Evolutionary conservation across 2,329 filamentous ascomycete species (phyloP).

Genomic region (Lasiodiplodia hormozganensis): DNA sequence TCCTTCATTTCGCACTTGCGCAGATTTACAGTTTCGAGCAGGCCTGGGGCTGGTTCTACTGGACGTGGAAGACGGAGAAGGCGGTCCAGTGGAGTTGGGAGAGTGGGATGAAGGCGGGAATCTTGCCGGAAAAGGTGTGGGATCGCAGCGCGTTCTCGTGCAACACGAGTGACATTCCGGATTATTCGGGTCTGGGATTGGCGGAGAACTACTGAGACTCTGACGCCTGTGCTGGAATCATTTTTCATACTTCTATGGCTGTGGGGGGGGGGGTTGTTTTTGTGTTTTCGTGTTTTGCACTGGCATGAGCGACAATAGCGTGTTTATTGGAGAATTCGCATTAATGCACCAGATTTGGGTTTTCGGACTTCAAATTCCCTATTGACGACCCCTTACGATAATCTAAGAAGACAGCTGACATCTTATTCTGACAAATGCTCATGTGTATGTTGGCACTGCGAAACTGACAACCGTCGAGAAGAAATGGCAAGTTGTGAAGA

Average conservation of each 20-base stretch:
- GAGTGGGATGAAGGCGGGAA: constrained; percentile 76
- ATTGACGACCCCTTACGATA: too few species aligned
- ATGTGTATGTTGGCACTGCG: too few species aligned
- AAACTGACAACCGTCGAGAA: too few species aligned
- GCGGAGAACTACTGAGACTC: constrained; percentile 52
- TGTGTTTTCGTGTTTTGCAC: neutral
- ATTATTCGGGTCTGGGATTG: constrained; percentile 50
- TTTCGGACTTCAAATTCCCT: too few species aligned
- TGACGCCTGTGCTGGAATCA: neutral
- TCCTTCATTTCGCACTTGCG: constrained; percentile 89
- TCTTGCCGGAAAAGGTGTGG: constrained; percentile 68
- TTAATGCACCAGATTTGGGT: neutral
- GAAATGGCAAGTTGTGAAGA: too few species aligned
- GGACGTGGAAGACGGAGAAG: constrained; percentile 94
- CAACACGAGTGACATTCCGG: constrained; percentile 44
- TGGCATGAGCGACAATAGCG: neutral
- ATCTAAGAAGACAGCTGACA: too few species aligned
- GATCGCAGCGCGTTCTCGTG: constrained; percentile 51
- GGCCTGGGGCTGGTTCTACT: constrained; percentile 98
- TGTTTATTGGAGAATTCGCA: neutral
- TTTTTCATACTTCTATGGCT: neutral
- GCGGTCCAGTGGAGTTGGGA: constrained; percentile 93
- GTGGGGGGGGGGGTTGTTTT: neutral
- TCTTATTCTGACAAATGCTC: too few species aligned
- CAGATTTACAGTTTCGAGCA: constrained; percentile 96